phyloP scores from a whole-genome alignment of 2,329 filamentous ascomycete genomes.

The Xylaria sp. region DNA sequence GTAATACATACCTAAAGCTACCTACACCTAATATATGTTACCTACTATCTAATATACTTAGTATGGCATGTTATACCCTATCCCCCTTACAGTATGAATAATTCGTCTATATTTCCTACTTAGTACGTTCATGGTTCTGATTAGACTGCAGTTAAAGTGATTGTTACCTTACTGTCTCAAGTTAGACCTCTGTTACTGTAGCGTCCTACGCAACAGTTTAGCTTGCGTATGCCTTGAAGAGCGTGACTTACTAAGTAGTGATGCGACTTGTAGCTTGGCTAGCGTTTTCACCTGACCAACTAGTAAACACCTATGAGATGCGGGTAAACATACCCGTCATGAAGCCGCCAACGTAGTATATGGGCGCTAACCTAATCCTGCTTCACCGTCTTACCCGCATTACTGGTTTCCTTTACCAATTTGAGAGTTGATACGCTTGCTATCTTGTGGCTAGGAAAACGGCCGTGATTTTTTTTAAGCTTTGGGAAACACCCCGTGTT shows the following conservation, averaged over 20 bases:
- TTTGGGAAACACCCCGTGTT: background rate
- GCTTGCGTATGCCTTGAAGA: conserved; percentile 4
- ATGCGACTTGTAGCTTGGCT: conserved; percentile 2
- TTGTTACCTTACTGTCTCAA: background rate
- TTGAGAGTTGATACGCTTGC: background rate
- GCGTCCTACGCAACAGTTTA: background rate
- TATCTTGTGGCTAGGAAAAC: background rate
- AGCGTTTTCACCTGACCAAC: conserved; percentile 1
- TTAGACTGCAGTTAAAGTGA: background rate
- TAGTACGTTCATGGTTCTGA: background rate
- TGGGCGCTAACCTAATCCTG: background rate
- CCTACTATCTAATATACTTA: too few relatives aligned
- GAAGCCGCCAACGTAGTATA: conserved; percentile 14
- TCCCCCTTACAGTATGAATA: background rate
- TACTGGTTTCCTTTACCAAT: background rate
- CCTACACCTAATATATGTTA: too few relatives aligned
- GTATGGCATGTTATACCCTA: background rate
- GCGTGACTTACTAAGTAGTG: background rate
- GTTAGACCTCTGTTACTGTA: conserved; percentile 9
- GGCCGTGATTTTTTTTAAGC: background rate
- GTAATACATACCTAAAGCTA: background rate
- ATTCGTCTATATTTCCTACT: background rate
- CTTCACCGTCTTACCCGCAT: background rate
- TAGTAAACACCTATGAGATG: background rate
- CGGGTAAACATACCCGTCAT: conserved; percentile 1